phyloP scores from a whole-genome alignment of 257 asterid species.

The Avicennia marina region DNA sequence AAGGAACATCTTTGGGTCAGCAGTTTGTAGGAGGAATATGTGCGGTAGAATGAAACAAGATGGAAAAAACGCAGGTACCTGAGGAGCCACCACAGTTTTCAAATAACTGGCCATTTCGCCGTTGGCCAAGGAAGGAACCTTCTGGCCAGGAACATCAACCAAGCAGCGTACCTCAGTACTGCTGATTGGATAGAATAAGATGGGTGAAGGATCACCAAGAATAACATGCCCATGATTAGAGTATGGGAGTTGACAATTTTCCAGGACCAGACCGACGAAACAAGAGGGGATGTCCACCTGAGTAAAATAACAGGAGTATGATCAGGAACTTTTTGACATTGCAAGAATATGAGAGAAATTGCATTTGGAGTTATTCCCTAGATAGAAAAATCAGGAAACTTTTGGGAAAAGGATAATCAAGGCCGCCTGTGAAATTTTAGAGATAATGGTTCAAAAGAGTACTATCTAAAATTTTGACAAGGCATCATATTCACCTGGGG shows the following conservation, averaged over 20 bases:
- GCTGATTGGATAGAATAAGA: constrained; percentile 54
- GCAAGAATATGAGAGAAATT: background rate
- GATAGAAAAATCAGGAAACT: background rate
- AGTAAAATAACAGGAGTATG: background rate
- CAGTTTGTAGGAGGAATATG: background rate
- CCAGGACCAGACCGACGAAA: constrained; percentile 50
- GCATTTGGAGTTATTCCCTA: background rate
- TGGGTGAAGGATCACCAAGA: constrained; percentile 57
- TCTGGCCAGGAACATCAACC: constrained; percentile 58
- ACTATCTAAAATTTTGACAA: background rate
- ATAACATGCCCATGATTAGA: constrained; percentile 56
- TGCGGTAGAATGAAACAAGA: background rate
- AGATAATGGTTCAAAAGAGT: background rate
- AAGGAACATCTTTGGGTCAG: background rate
- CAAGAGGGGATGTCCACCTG: constrained; percentile 58
- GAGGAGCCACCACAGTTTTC: constrained; percentile 56
- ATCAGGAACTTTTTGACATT: background rate
- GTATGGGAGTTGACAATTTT: constrained; percentile 49
- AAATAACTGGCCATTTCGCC: constrained; percentile 60
- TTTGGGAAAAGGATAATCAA: background rate
- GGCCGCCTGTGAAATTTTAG: background rate
- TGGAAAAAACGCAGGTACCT: constrained; percentile 26
- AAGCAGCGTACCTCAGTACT: constrained; percentile 61
- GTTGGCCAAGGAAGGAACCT: constrained; percentile 55
- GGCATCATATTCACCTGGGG: constrained; percentile 49